phyloP scores from a whole-genome alignment of 2,329 filamentous ascomycete genomes.

The Acrodontium crateriforme region DNA sequence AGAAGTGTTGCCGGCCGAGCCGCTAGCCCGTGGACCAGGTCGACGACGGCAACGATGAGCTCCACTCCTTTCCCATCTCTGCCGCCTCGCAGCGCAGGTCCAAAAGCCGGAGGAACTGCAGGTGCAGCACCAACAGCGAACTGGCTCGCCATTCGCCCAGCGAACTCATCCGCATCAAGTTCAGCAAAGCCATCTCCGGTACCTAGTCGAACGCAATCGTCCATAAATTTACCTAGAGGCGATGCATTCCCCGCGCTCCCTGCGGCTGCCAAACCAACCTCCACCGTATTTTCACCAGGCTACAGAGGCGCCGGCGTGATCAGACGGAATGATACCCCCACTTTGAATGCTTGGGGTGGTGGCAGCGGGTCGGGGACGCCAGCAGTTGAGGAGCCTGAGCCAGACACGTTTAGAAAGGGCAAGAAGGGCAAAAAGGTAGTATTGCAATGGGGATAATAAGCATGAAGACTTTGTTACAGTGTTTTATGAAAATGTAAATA shows the following conservation, averaged over 20 bases:
- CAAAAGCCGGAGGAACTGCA: slow-evolving; percentile 7
- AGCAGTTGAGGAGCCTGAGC: slow-evolving; percentile 10
- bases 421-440: slow-evolving; percentile 38
- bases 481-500: no score
- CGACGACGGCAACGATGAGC: slow-evolving; percentile 26
- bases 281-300: slow-evolving; percentile 37
- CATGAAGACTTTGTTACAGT: no score
- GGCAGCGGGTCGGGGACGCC: slow-evolving; percentile 13
- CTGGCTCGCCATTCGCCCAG: slow-evolving; percentile 19
- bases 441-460: slow-evolving; percentile 33
- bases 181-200: slow-evolving; percentile 19
- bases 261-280: slow-evolving; percentile 55
- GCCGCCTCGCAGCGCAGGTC: slow-evolving; percentile 10
- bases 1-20: slow-evolving; percentile 21
- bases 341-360: slow-evolving; percentile 28
- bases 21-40: slow-evolving; percentile 43
- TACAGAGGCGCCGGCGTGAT: slow-evolving; percentile 33
- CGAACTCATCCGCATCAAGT: slow-evolving; percentile 15
- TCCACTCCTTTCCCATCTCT: slow-evolving; percentile 15
- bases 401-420: slow-evolving; percentile 27
- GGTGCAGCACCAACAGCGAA: slow-evolving; percentile 10
- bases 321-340: slow-evolving; percentile 27
- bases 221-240: slow-evolving; percentile 13
- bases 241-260: slow-evolving; percentile 77
- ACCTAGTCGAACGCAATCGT: slow-evolving; percentile 24